Base-by-base conservation (phyloP, 1,284 basidiomycete species). In the Somion occarium region DNA sequence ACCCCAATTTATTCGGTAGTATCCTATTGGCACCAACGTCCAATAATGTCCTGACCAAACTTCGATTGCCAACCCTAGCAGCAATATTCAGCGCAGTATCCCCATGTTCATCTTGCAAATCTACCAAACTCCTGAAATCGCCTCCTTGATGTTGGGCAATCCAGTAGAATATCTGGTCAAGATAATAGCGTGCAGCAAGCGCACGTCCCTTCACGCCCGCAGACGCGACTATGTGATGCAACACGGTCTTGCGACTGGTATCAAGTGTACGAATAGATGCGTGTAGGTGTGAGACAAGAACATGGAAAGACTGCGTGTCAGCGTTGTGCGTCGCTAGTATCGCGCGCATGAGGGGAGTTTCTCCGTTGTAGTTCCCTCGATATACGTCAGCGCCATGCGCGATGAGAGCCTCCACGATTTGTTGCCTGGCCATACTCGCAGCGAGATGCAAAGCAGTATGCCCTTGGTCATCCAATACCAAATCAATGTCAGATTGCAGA, bases 61-160 rank as follows among this genome's bases (percentile, higher is more conserved):
- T 85, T 54, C 88, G 80, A 68, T 95, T 98, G 2, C 97, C 97
- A 0, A 98, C 87, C 47, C 97, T 75, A 0, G 97, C 95, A 12
- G 95, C 93, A 58, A 98, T 92, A 69, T 96, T 97, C 58, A 99
- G 69, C 3, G 94, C 92, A 0, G 97, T 98, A 65, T 99, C 97
- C 1, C 97, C 97, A 66, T 98, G 88, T 57, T 93, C 85, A 66
- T 99, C 97, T 69, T 95, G 93, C 38, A 97, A 75, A 69, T 99
- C 93, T 13, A 99, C 83, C 38, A 98, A 71, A 7, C 81, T 85
- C 61, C 80, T 79, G 64, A 95, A 90, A 51, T 88, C 85, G 1
- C 83, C 84, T 11, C 76, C 78, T 59, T 87, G 80, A 53, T 83
- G 73, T 52, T 85, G 77, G 30, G 84, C 88, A 59, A 93, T 82